Conservation (phyloP, 768 basidiomycete species). For the Psilocybe cyanescens region DNA sequence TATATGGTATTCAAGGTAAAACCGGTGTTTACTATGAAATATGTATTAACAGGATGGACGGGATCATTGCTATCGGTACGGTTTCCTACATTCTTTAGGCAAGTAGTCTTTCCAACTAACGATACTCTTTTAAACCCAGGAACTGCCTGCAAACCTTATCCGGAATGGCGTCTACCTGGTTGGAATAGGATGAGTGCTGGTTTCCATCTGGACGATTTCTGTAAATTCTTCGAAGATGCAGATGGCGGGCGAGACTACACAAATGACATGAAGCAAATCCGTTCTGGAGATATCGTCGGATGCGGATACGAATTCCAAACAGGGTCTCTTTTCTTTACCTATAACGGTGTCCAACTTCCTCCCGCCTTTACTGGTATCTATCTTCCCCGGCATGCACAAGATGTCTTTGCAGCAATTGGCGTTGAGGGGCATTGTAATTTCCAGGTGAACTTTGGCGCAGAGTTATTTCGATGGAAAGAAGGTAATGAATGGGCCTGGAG, state of each 20-base stretch:
- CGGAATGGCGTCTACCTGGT: slow-evolving; percentile 66
- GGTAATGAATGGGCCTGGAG: slow-evolving; percentile 71
- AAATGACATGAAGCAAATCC: slow-evolving; percentile 31
- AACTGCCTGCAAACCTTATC: slow-evolving; percentile 68
- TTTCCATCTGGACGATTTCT: slow-evolving; percentile 70
- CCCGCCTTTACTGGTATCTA: slow-evolving; percentile 65
- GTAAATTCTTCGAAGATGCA: slow-evolving; percentile 74
- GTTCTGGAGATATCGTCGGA: slow-evolving; percentile 57
- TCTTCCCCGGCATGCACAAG: slow-evolving; percentile 49
- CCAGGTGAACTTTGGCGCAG: slow-evolving; percentile 69
- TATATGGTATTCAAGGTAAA: slow-evolving; percentile 59
- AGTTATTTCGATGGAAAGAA: slow-evolving; percentile 61
- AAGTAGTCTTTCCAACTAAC: neutral
- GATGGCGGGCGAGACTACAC: slow-evolving; percentile 66
- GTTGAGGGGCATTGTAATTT: slow-evolving; percentile 56
- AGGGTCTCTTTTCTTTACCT: slow-evolving; percentile 64
- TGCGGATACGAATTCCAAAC: slow-evolving; percentile 64
- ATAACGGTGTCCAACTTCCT: slow-evolving; percentile 59
- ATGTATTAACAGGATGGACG: slow-evolving; percentile 57
- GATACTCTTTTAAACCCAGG: slow-evolving; percentile 37
- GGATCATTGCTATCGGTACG: slow-evolving; percentile 62
- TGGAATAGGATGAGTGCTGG: slow-evolving; percentile 73
- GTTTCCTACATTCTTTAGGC: slow-evolving; percentile 9
- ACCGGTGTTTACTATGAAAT: slow-evolving; percentile 69
- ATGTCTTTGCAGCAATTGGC: slow-evolving; percentile 70